These are phyloP conservation scores for Porogramme epimiltina DNA, from an alignment of 1,284 basidiomycete species.

Conservation along the genomic window DNA sequence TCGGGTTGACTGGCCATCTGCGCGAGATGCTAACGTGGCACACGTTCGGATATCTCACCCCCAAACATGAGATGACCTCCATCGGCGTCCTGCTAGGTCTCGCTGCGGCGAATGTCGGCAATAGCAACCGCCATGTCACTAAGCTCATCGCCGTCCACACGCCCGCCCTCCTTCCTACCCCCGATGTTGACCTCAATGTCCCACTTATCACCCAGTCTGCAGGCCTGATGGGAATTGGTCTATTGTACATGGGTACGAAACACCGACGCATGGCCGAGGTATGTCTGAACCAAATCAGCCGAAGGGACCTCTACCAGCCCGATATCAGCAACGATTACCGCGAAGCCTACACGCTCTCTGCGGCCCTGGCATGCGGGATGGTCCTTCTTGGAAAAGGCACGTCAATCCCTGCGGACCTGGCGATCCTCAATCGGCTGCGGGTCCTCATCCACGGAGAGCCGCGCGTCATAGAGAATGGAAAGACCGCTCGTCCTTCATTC, in stretches of 20 bases:
- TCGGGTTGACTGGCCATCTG: slow-evolving; percentile 92
- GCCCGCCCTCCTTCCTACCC: slow-evolving; percentile 87
- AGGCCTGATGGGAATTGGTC: slow-evolving; percentile 86
- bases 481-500: slow-evolving; percentile 52
- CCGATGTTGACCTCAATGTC: slow-evolving; percentile 87
- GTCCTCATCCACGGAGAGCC: slow-evolving; percentile 75
- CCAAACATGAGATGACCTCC: slow-evolving; percentile 93
- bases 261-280: slow-evolving; percentile 93
- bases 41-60: slow-evolving; percentile 89
- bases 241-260: slow-evolving; percentile 88
- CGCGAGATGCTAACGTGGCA: slow-evolving; percentile 88
- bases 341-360: slow-evolving; percentile 90
- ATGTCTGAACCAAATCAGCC: slow-evolving; percentile 82
- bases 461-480: slow-evolving; percentile 32
- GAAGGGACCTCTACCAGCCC: slow-evolving; percentile 74
- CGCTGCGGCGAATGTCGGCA: slow-evolving; percentile 90
- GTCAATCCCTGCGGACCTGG: slow-evolving; percentile 73
- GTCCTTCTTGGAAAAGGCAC: slow-evolving; percentile 92
- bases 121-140: slow-evolving; percentile 83
- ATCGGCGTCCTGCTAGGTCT: slow-evolving; percentile 93
- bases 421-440: slow-evolving; percentile 66
- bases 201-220: slow-evolving; percentile 90
- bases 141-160: slow-evolving; percentile 93
- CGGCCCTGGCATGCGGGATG: slow-evolving; percentile 91
- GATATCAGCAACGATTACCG: slow-evolving; percentile 84